phyloP scores from a whole-genome alignment of 2,329 filamentous ascomycete species.

The Gnomoniopsis smithogilvyi region DNA sequence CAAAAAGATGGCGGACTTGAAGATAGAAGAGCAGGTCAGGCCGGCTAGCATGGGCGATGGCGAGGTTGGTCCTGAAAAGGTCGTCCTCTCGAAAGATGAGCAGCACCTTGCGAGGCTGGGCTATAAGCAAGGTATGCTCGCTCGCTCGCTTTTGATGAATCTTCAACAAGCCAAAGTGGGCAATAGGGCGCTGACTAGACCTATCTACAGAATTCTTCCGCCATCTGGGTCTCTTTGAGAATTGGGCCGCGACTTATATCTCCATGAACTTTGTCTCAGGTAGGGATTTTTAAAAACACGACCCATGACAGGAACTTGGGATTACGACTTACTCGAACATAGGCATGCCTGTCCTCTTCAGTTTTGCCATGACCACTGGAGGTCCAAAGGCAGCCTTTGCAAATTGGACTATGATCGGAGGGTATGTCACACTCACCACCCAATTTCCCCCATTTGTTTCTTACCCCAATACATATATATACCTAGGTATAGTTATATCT shows the following conservation, averaged over 20 bases:
- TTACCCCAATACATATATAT: too few species aligned
- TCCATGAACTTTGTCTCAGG: slow-evolving; percentile 33
- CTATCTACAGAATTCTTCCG: slow-evolving; percentile 27
- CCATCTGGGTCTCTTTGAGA: slow-evolving; percentile 34
- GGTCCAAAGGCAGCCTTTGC: slow-evolving; percentile 34
- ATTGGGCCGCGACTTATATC: slow-evolving; percentile 33
- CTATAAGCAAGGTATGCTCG: slow-evolving; percentile 27
- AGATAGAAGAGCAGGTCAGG: neutral
- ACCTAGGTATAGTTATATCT: too few species aligned
- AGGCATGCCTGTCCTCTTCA: slow-evolving; percentile 37
- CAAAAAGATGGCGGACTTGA: neutral
- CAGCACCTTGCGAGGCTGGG: slow-evolving; percentile 30
- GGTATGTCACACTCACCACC: slow-evolving; percentile 10
- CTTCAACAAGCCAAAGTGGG: too few species aligned
- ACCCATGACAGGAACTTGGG: too few species aligned
- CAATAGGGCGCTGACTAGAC: too few species aligned
- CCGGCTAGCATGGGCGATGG: neutral
- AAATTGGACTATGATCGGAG: slow-evolving; percentile 37
- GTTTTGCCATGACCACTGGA: slow-evolving; percentile 36
- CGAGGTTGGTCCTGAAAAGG: slow-evolving; percentile 16
- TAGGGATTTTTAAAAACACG: neutral
- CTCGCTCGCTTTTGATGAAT: too few species aligned
- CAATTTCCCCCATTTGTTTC: neutral
- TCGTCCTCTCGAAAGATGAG: slow-evolving; percentile 24
- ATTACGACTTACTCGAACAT: slow-evolving; percentile 5